phyloP scores from a whole-genome alignment of 2,329 filamentous ascomycete genomes.

The Aspergillus novoparasiticus region DNA sequence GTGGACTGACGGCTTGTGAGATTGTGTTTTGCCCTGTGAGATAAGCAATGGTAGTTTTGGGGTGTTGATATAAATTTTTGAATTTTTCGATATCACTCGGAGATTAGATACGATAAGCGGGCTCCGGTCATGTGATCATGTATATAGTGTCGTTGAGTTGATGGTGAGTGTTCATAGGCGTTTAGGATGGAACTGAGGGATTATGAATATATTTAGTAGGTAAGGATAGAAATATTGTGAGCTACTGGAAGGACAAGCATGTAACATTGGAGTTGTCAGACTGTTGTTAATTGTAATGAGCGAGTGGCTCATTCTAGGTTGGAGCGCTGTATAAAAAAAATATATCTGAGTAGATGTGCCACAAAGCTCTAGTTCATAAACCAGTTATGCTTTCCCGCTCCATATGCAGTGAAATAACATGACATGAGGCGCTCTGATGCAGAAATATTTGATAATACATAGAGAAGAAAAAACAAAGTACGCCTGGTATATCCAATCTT shows the following conservation, averaged over 20 bases:
- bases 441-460: neutral
- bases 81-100: constrained; percentile 7
- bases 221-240: neutral
- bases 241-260: neutral
- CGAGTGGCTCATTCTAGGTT: too few species aligned
- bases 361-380: neutral
- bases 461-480: neutral
- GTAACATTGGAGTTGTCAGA: neutral
- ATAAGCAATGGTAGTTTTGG: neutral
- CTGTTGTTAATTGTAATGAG: neutral
- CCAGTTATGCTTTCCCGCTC: neutral
- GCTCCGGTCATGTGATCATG: constrained; percentile 15
- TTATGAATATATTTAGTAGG: neutral
- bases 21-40: neutral
- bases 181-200: neutral
- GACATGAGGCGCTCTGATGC: neutral
- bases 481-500: constrained; percentile 20
- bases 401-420: neutral
- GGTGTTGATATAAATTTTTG: constrained; percentile 4
- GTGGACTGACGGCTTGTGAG: neutral
- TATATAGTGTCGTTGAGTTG: neutral
- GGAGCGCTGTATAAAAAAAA: neutral
- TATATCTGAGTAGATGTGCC: neutral
- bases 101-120: constrained; percentile 17
- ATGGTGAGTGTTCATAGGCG: neutral